These are phyloP conservation scores for Stereocaulon alpinum DNA, from an alignment of 495 filamentous ascomycete genomes.

Conservation along the genomic window DNA sequence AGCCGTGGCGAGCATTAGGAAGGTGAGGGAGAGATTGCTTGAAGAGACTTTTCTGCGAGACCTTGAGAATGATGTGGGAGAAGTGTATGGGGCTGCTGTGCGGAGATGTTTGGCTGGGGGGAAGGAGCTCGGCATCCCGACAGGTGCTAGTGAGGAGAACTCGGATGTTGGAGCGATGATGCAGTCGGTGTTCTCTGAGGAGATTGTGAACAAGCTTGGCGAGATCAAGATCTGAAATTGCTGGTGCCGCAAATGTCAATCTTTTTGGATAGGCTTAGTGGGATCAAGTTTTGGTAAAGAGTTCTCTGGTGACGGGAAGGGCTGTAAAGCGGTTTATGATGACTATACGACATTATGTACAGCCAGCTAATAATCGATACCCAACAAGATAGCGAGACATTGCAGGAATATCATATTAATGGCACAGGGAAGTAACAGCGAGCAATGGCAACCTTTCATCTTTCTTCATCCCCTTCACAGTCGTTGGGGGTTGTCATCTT, in stretches of 20 bases:
- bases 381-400: not conserved
- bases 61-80: not conserved
- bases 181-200: not conserved
- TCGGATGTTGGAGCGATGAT: not conserved
- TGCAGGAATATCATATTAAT: not conserved
- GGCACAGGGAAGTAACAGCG: not conserved
- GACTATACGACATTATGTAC: not conserved
- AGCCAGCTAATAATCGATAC: not conserved
- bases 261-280: no score
- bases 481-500: not conserved
- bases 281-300: no score
- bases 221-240: not conserved
- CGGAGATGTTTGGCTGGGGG: not conserved
- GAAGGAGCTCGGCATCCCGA: not conserved
- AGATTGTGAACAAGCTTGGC: not conserved
- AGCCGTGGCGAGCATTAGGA: not conserved
- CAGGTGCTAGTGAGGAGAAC: not conserved
- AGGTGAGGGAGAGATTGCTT: not conserved
- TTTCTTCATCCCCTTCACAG: not conserved
- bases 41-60: no score
- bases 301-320: no score
- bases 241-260: not conserved
- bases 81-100: not conserved
- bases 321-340: no score
- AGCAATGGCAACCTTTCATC: not conserved